Evolutionary conservation across 208 protist genomes (phyloP).

Genomic region (Trypanosomatidae sp.): DNA sequence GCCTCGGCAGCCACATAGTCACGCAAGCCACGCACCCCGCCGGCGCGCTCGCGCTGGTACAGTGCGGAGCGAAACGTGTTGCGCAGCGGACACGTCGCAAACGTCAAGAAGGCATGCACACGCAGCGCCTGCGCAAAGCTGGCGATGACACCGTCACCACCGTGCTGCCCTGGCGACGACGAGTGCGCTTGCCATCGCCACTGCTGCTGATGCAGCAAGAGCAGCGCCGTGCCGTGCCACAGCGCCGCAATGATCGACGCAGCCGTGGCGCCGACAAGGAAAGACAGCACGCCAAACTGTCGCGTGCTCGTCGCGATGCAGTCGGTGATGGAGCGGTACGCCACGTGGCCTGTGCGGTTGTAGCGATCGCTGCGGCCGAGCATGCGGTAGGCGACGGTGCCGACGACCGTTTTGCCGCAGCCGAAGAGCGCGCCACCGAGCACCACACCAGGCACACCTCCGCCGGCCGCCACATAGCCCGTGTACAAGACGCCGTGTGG

Average conservation of each 20-base stretch:
- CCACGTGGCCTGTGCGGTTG: constrained; percentile 14
- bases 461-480: constrained; percentile 47
- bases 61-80: constrained; percentile 72
- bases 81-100: constrained; percentile 62
- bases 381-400: constrained; percentile 50
- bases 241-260: constrained; percentile 34
- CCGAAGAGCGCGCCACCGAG: constrained; percentile 43
- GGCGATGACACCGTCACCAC: too few species aligned
- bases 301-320: constrained; percentile 31
- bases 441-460: constrained; percentile 29
- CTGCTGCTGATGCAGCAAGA: constrained; percentile 31
- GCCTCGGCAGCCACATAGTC: constrained; percentile 49
- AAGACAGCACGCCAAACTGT: constrained; percentile 62
- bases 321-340: constrained; percentile 41
- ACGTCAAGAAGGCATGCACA: constrained; percentile 67
- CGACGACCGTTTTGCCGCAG: constrained; percentile 44
- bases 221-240: constrained; percentile 63
- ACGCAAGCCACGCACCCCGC: constrained; percentile 36
- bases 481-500: constrained; percentile 56
- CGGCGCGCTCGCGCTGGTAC: constrained; percentile 43
- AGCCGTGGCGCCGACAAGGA: constrained; percentile 50
- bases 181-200: constrained; percentile 4
- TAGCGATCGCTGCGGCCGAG: constrained; percentile 30
- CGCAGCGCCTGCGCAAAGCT: too few species aligned
- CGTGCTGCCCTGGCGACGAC: constrained; percentile 40